Base-by-base conservation (phyloP, 2,329 filamentous ascomycete species). In the Calycina herbarum region DNA sequence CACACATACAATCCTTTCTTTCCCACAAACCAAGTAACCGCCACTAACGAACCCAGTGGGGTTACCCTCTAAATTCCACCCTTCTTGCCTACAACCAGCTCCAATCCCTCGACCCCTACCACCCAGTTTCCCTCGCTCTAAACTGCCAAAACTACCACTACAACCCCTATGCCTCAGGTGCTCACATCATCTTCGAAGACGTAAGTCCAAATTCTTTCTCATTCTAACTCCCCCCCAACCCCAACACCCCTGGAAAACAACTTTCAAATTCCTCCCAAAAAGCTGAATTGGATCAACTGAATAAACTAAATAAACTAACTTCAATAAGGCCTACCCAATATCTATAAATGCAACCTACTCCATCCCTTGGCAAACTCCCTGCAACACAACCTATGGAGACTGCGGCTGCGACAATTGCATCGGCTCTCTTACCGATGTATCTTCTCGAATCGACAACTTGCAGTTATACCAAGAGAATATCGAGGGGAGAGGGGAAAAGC, bases 121-220 rank as follows among this genome's bases (percentile, higher is more conserved):
- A 84, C 72, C 82, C 82, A 1, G 76, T 82, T 35, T 80, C 78
- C 8, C 76, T 84, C 11, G 79, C 78, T 10, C 75, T 84, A 31
- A 84, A 84, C 70, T 84, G 82, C 74, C 77, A 78, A 59, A 81
- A 84, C 69, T 84, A 81, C 73, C 78, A 83, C 69, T 84, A 82
- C 73, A 67, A 72, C 45, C 75, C 79, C 24, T 84, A 84, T 69
- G 75, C 80, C 0, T 71, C 77, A 0, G 82, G 82, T 5, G 79
- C 81, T 1, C 82, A 85, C 67, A 82, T 84, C 67, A 77, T 85
- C 61, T 75, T 82, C 62, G 76, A 78, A 40, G 82, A 84, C 65
- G 77, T 31, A 31, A 31, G 29, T 31, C 1, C 5, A 3, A 31
- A 3, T 31, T 5, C 5, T 31, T 31, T 3, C 29, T 31, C 3